Percentiles rank a stretch among this genome's conserved stretches.
Evolutionary conservation across 495 filamentous ascomycete species (phyloP).

Genomic region (Sordaria brevicollis): DNA sequence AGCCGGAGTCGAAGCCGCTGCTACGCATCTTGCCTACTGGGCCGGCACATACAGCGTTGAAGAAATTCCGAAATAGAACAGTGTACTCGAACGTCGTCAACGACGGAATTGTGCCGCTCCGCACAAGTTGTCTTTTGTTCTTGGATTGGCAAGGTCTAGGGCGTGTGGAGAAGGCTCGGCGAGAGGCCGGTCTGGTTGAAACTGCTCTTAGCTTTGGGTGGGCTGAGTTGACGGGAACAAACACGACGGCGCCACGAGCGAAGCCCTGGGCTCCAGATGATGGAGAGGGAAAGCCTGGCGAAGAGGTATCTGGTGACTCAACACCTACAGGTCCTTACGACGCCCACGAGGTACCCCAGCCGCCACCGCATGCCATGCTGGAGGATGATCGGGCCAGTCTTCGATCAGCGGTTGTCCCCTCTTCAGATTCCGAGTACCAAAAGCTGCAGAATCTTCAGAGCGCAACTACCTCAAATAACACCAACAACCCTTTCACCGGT

Average conservation of each 20-base stretch:
- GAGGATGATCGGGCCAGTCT: slow-evolving; percentile 44
- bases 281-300: slow-evolving; percentile 7
- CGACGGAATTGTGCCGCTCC: slow-evolving; percentile 90
- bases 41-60: slow-evolving; percentile 77
- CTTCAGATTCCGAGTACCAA: slow-evolving; percentile 1
- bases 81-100: slow-evolving; percentile 98
- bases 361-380: slow-evolving; percentile 40
- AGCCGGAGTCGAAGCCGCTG: slow-evolving; percentile 78
- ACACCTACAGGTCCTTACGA: slow-evolving; percentile 14
- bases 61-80: slow-evolving; percentile 82
- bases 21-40: slow-evolving; percentile 86
- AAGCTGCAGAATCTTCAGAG: slow-evolving; percentile 13
- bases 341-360: slow-evolving; percentile 47
- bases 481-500: slow-evolving; percentile 42
- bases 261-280: slow-evolving; percentile 25
- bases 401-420: slow-evolving; percentile 17
- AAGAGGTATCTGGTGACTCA: slow-evolving; percentile 14
- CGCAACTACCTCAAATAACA: slow-evolving; percentile 18
- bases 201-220: slow-evolving; percentile 90
- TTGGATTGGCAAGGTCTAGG: slow-evolving; percentile 93
- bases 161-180: slow-evolving; percentile 84
- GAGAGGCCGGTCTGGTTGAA: slow-evolving; percentile 84
- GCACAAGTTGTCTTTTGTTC: slow-evolving; percentile 93
- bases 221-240: slow-evolving; percentile 84
- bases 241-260: slow-evolving; percentile 27